phyloP scores from a whole-genome alignment of 345 rosid genomes.

The Eucalyptus pumila region DNA sequence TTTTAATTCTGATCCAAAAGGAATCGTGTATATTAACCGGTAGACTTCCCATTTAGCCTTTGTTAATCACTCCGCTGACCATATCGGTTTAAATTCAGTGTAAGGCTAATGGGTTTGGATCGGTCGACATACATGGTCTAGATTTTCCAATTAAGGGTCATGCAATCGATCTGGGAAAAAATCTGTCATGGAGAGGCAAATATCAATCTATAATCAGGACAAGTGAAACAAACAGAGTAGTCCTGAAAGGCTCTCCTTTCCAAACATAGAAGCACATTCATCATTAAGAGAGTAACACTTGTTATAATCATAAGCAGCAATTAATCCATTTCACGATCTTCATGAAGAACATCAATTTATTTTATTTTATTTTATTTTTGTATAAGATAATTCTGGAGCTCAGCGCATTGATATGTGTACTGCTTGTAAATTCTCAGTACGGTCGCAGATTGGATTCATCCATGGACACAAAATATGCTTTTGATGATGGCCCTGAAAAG shows the following conservation, averaged over 20 bases:
- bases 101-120: neutral
- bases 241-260: neutral
- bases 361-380: neutral
- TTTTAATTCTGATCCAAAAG: neutral
- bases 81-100: neutral
- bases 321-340: neutral
- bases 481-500: neutral
- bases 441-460: neutral
- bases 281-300: neutral
- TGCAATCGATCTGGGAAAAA: neutral
- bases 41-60: neutral
- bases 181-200: neutral
- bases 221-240: neutral
- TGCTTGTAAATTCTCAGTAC: neutral
- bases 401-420: neutral
- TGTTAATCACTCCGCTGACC: neutral
- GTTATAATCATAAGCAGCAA: neutral
- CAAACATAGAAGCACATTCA: neutral
- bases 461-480: conserved; percentile 2
- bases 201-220: neutral
- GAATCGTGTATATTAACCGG: neutral
- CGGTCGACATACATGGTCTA: neutral
- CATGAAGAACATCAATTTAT: rapidly evolving
- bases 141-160: neutral
- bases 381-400: neutral